Evolutionary conservation across 129 eudicot genomes (phyloP).

Genomic region (Cynara cardunculus): DNA sequence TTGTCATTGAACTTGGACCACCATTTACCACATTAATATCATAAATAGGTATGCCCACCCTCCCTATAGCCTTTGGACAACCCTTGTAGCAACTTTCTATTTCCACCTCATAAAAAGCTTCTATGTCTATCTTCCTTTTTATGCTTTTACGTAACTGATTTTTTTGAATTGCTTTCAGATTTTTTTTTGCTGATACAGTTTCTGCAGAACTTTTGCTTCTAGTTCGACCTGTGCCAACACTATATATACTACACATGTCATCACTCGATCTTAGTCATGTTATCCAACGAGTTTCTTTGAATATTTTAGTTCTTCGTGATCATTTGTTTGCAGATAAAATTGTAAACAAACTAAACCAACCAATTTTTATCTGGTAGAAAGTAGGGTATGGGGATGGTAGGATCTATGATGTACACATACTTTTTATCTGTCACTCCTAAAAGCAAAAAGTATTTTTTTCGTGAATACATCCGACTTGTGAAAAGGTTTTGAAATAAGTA

Average conservation of each 20-base stretch:
- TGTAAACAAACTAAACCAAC: too few species aligned
- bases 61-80: neutral
- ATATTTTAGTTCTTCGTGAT: too few species aligned
- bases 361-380: neutral
- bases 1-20: neutral
- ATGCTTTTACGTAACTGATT: neutral
- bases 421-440: neutral
- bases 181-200: neutral
- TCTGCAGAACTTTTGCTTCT: neutral
- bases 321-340: neutral
- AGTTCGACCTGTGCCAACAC: neutral
- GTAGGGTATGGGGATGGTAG: neutral
- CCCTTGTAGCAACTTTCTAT: neutral
- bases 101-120: neutral
- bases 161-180: too few species aligned
- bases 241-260: neutral
- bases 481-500: neutral
- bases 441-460: neutral
- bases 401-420: too few species aligned
- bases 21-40: neutral
- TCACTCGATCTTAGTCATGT: neutral
- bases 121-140: neutral
- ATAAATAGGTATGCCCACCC: neutral
- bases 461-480: neutral
- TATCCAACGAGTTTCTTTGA: neutral